Base-by-base conservation (phyloP, 768 basidiomycete species). In the Calocera cornea region DNA sequence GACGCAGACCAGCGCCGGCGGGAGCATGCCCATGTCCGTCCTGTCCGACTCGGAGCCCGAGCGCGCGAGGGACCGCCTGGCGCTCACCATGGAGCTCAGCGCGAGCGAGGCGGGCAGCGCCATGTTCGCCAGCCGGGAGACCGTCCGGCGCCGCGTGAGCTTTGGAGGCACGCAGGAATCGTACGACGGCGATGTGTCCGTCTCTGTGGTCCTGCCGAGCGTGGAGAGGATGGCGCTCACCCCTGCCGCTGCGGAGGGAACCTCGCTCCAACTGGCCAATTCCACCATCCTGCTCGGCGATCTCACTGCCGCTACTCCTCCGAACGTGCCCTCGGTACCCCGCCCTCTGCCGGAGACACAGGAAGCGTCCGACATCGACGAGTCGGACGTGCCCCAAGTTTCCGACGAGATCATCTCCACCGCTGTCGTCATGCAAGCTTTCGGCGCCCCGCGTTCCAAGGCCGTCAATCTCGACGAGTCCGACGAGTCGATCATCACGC, bases 41-140 rank as follows among this genome's bases (percentile, higher is more conserved):
- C 24, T 60, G 31, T 60, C 54, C 27, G 54, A 60, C 54, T 60
- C 54, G 54, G 54, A 60, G 54, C 54, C 54, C 5, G 54, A 60
- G 54, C 54, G 54, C 2, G 54, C 54, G 22, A 12, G 5, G 22
- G 5, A 60, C 3, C 11, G 54, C 7, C 31, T 60, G 16, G 11
- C 10, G 54, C 54, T 27, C 27, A 60, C 54, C 5, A 60, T 60
- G 27, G 54, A 60, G 24, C 24, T 29, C 22, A 60, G 54, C 19
- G 54, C 27, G 54, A 60, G 54, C 31, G 54, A 60, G 27, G 16
- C 22, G 10, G 19, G 10, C 14, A 60, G 54, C 31, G 10, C 3
- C 14, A 7, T 33, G 5, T 27, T 60, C 31, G 16, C 27, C 31
- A 60, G 24, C 27, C 27, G 31, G 31, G 31, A 19, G 16, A 12